Evolutionary conservation across 2,329 filamentous ascomycete genomes (phyloP).

Genomic region (Cercospora sojina): DNA sequence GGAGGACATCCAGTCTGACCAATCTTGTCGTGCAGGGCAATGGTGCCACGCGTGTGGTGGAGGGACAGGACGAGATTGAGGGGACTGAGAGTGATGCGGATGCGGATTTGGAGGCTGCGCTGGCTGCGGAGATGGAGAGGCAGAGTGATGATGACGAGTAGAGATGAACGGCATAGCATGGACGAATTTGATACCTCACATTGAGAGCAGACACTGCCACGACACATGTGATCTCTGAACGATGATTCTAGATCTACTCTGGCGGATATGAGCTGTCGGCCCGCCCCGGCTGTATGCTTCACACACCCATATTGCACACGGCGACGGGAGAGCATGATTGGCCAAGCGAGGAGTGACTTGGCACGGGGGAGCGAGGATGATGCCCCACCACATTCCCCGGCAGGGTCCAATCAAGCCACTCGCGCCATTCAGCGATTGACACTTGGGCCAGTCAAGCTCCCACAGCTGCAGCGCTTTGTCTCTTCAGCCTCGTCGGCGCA

Average conservation of each 20-base stretch:
- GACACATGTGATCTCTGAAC: too few relatives aligned
- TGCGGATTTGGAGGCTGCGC: constrained; percentile 58
- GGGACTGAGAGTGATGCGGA: constrained; percentile 41
- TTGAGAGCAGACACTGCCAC: not conserved
- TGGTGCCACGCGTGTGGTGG: constrained; percentile 22
- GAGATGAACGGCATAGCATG: not conserved
- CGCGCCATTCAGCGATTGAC: not conserved
- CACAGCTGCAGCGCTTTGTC: not conserved
- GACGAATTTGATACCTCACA: not conserved
- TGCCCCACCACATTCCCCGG: not conserved
- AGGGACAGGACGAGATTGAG: constrained; percentile 41
- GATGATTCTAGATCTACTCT: not conserved
- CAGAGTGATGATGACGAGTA: constrained; percentile 38
- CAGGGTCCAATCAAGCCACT: not conserved
- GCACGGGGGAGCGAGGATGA: not conserved
- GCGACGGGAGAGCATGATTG: not conserved
- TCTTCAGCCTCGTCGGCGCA: not conserved
- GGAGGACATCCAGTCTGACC: constrained; percentile 48
- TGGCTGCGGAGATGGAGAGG: constrained; percentile 46
- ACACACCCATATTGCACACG: not conserved
- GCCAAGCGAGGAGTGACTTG: not conserved
- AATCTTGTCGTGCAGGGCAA: constrained; percentile 35
- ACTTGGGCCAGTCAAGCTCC: not conserved
- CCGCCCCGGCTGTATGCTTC: not conserved
- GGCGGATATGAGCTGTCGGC: not conserved